phyloP scores from a whole-genome alignment of 129 eudicot genomes.

The Chrysanthemum lavandulifolium region DNA sequence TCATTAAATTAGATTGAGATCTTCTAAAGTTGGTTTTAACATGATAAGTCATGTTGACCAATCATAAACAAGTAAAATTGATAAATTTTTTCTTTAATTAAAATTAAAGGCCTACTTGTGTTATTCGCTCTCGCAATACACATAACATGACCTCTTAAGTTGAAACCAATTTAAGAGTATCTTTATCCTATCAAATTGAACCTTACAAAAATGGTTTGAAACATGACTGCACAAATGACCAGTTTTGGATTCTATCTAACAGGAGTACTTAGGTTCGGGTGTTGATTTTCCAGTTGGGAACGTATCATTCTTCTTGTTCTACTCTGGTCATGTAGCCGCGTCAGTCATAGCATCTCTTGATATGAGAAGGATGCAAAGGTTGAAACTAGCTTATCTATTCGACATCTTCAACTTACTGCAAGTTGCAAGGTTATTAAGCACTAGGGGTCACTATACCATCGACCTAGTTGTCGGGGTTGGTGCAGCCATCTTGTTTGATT shows the following conservation, averaged over 20 bases:
- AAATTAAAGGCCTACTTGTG: no score
- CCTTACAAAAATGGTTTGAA: not conserved
- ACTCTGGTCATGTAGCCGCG: constrained; percentile 85
- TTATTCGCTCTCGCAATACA: no score
- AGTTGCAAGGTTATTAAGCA: constrained; percentile 52
- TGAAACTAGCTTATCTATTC: constrained; percentile 49
- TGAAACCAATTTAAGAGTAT: no score
- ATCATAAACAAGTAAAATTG: no score
- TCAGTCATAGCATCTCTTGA: constrained; percentile 81
- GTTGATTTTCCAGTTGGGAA: constrained; percentile 84
- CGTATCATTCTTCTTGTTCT: constrained; percentile 80
- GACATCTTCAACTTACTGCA: constrained; percentile 59
- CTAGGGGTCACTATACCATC: constrained; percentile 83
- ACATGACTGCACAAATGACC: no score
- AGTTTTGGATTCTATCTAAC: not conserved
- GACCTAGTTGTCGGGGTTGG: constrained; percentile 85
- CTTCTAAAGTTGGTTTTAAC: no score
- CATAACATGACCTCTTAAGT: no score
- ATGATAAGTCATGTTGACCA: no score
- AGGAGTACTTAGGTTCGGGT: constrained; percentile 79
- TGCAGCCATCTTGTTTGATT: constrained; percentile 71
- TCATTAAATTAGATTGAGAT: no score
- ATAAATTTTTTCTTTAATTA: no score
- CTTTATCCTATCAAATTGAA: no score
- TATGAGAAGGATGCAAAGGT: constrained; percentile 72